phyloP scores from a whole-genome alignment of 2,329 filamentous ascomycete species.

The Sclerotinia sclerotiorum region DNA sequence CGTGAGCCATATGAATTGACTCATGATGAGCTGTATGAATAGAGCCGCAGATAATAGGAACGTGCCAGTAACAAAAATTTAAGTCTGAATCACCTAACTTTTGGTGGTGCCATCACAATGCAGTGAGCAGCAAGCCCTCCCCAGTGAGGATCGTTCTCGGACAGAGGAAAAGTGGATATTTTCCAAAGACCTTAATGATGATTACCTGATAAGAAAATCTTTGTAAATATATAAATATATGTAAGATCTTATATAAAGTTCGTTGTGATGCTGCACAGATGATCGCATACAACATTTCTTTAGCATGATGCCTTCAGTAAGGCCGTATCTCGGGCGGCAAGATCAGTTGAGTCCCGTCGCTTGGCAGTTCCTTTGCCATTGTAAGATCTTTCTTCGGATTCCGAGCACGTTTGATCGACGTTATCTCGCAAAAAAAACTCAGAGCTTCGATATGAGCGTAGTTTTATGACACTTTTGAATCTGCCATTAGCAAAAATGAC shows the following conservation, averaged over 20 bases:
- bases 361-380: slow-evolving; percentile 7
- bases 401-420: slow-evolving; percentile 3
- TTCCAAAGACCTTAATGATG: neutral
- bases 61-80: neutral
- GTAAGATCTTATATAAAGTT: neutral
- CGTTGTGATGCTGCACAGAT: neutral
- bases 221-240: neutral
- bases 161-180: slow-evolving; percentile 1
- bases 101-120: neutral
- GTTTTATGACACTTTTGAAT: neutral
- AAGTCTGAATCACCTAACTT: slow-evolving; percentile 8
- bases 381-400: neutral
- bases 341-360: neutral
- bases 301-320: neutral
- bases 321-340: neutral
- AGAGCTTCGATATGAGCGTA: neutral
- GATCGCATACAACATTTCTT: neutral
- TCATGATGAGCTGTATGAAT: slow-evolving; percentile 3
- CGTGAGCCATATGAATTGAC: neutral
- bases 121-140: neutral
- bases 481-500: slow-evolving; percentile 6
- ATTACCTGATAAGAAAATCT: neutral
- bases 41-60: neutral
- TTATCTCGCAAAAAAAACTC: slow-evolving; percentile 1
- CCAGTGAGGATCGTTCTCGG: neutral